Base-by-base conservation (phyloP, 2,329 filamentous ascomycete genomes). In the Aspergillus terreus region DNA sequence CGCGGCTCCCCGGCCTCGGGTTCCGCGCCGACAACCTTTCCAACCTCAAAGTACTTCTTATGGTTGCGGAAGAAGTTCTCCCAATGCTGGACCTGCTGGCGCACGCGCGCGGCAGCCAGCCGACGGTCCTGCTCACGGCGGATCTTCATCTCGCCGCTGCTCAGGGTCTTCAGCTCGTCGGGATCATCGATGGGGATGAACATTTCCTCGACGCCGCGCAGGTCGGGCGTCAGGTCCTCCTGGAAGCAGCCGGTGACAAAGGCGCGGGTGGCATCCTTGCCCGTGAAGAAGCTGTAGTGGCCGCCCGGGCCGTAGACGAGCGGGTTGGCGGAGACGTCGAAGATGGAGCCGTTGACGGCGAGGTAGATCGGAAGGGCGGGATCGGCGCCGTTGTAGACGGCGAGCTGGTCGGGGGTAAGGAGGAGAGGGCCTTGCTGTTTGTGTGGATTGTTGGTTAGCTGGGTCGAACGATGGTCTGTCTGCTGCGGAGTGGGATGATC, bases 191-290 rank as follows among this genome's bases (percentile, higher is more conserved):
- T 68, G 0, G 83, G 82, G 2, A 86, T 70, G 72, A 84, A 97
- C 82, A 95, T 94, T 57, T 85, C 81, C 74, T 97, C 94, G 4
- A 90, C 86, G 43, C 94, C 94, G 55, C 88, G 82, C 69, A 96
- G 75, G 74, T 99, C 94, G 3, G 88, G 80, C 2, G 86, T 94
- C 30, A 85, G 78, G 76, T 99, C 94, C 57, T 90, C 86, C 36
- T 82, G 76, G 75, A 99, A 99, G 71, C 94, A 99, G 15, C 90
- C 90, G 2, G 94, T 97, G 9, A 99, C 85, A 71, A 91, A 99
- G 17, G 86, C 90, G 45, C 94, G 86, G 12, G 88, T 84, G 32
- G 92, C 92, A 72, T 99, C 94, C 56, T 81, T 80, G 54, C 92
- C 94, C 0, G 91, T 83, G 71, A 99, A 96, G 74, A 87, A 86